phyloP scores from a whole-genome alignment of 129 eudicot species.

The Deinandra increscens region DNA sequence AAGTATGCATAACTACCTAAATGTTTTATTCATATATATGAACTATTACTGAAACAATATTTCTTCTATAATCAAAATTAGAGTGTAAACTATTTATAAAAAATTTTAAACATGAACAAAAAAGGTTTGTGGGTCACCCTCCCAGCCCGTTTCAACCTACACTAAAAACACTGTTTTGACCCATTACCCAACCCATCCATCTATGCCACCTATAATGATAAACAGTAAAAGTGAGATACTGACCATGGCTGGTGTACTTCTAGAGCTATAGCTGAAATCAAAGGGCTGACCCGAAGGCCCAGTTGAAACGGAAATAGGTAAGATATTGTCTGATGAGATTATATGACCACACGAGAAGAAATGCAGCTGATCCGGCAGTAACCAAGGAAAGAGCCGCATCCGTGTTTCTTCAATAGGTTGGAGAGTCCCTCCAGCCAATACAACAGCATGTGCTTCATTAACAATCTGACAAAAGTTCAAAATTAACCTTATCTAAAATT shows the following conservation, averaged over 20 bases:
- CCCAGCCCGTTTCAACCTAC: neutral
- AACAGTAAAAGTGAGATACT: conserved; percentile 28
- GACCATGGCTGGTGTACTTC: conserved; percentile 69
- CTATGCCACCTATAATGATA: neutral
- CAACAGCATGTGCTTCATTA: conserved; percentile 81
- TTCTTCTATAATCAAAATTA: neutral
- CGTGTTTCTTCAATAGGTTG: conserved; percentile 94
- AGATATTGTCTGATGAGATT: conserved; percentile 65
- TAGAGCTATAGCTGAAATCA: conserved; percentile 73
- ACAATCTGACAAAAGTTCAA: conserved; percentile 45
- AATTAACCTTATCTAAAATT: neutral
- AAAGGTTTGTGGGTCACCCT: neutral
- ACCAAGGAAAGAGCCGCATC: conserved; percentile 85
- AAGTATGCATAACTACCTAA: neutral
- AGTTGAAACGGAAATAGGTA: conserved; percentile 78
- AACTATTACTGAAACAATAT: neutral
- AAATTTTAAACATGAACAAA: neutral
- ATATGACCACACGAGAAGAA: conserved; percentile 92
- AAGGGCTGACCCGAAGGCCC: conserved; percentile 86
- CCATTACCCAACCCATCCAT: neutral
- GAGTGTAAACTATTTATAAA: neutral
- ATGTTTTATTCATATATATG: neutral
- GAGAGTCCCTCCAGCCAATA: conserved; percentile 95
- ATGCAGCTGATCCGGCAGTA: conserved; percentile 56
- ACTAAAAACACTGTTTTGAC: neutral